Evolutionary conservation across 345 rosid genomes (phyloP), one percentile per base, ranked within the genome.

Genomic region (Rhizophora apiculata): DNA sequence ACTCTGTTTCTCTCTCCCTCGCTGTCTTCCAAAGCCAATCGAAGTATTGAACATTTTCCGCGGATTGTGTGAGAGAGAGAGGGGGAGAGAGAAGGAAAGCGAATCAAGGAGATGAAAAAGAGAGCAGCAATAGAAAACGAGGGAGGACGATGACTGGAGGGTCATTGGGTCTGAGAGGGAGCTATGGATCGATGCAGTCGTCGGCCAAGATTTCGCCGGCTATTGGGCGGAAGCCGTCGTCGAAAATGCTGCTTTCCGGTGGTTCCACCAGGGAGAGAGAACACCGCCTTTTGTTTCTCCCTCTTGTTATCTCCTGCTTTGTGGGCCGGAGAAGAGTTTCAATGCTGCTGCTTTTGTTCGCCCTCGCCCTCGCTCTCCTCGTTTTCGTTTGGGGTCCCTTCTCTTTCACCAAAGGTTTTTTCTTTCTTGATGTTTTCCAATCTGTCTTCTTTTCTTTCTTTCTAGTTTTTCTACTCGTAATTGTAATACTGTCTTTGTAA

Each of bases 201-300:
- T 32, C 67, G 52, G 56, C 79, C 21, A 74, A 78, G 66, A 52
- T 67, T 48, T 62, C 82, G 37, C 37, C 37, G 29, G 72, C 72
- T 60, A 59, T 76, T 64, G 67, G 70, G 21, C 78, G 83, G n/a
- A 78, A 77, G 81, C 62, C 76, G 58, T 65, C 67, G 24, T 67
- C 78, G 3, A 83, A 89, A 83, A 82, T 79, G 85, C 78, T 82
- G 39, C 62, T 81, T 53, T 61, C 86, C 31, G 18, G 19, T 3
- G 81, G 78, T 72, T 76, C 82, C 59, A 84, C 81, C 56, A 84
- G 87, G 85, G 96, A 93, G 70, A 93, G 88, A 82, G 94, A 90
- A 51, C 86, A 78, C 67, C 60, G 82, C 67, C 78, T 81, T 74
- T 11, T 39, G 19, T 43, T 43, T 43, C 49, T 43, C 49, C 49